phyloP scores from a whole-genome alignment of 306 rosid species.

The Inga laurina region DNA sequence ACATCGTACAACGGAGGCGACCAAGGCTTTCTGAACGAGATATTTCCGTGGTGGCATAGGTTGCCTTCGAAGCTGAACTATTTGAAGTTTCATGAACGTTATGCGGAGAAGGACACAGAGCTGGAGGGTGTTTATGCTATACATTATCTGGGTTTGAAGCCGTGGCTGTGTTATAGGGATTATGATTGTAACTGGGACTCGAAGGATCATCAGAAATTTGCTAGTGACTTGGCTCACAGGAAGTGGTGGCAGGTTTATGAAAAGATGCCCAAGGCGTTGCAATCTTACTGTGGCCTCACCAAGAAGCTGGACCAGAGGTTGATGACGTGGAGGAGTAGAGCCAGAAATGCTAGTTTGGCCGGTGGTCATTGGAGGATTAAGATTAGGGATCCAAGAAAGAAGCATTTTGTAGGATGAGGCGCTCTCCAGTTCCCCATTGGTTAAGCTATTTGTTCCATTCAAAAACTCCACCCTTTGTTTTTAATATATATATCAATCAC shows the following conservation, averaged over 20 bases:
- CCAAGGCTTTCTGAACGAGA: conserved; percentile 71
- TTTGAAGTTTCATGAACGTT: conserved; percentile 34
- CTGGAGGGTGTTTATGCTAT: conserved; percentile 35
- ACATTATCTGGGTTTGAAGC: conserved; percentile 78
- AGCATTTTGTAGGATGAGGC: conserved; percentile 26
- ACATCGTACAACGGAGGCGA: conserved; percentile 70
- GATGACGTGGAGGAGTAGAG: conserved; percentile 40
- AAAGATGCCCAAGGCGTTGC: conserved; percentile 46
- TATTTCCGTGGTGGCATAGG: conserved; percentile 77
- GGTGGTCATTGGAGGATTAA: conserved; percentile 64
- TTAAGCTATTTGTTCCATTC: not conserved
- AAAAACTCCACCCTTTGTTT: not conserved
- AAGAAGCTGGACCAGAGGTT: conserved; percentile 49
- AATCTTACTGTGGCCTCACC: conserved; percentile 54
- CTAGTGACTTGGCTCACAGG: conserved; percentile 56
- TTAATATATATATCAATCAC: too few species aligned
- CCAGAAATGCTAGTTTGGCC: conserved; percentile 37
- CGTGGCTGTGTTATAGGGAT: conserved; percentile 78
- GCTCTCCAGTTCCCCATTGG: not conserved
- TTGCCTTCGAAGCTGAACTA: conserved; percentile 48
- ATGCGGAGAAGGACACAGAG: not conserved
- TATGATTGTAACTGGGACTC: conserved; percentile 82
- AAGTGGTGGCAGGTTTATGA: conserved; percentile 76
- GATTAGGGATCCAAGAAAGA: conserved; percentile 55
- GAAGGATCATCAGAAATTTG: conserved; percentile 35